These are phyloP conservation scores for Fagopyrum esculentum DNA, from an alignment of 148 eudicot species.

Conservation along the genomic window DNA sequence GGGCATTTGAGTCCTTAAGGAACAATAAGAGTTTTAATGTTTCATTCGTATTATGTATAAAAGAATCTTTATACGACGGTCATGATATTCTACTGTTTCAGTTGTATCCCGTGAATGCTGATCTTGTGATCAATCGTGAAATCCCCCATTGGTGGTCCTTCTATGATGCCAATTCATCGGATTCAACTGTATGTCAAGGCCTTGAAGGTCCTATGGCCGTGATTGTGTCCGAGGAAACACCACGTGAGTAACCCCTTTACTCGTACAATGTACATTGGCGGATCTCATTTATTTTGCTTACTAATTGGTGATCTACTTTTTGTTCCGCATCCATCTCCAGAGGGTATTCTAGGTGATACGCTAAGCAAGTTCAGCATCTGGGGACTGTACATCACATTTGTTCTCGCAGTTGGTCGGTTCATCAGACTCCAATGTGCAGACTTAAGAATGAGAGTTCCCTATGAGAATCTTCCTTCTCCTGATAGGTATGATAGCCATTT, in stretches of 20 bases:
- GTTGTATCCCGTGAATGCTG: constrained; percentile 65
- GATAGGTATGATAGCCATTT: constrained; percentile 46
- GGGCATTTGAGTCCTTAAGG: background rate
- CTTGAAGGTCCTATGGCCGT: constrained; percentile 82
- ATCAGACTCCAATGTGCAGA: constrained; percentile 98
- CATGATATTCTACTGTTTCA: constrained; percentile 13
- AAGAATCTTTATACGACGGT: background rate
- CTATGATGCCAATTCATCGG: constrained; percentile 42
- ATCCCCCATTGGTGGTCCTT: constrained; percentile 89
- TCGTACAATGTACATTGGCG: background rate
- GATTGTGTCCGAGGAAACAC: constrained; percentile 91
- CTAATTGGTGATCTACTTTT: constrained; percentile 1
- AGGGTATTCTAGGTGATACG: constrained; percentile 94
- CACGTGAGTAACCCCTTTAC: constrained; percentile 57
- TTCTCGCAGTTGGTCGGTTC: constrained; percentile 95
- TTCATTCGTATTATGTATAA: background rate
- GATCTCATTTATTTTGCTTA: background rate
- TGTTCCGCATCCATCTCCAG: constrained; percentile 28
- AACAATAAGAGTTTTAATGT: too few relatives aligned
- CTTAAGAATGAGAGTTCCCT: constrained; percentile 96
- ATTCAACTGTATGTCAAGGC: constrained; percentile 54
- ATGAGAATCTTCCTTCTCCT: constrained; percentile 93
- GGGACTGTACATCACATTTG: constrained; percentile 97
- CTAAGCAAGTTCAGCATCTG: constrained; percentile 99
- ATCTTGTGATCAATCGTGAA: constrained; percentile 55